Base-by-base conservation (phyloP, 352 stramenopile genomes). In the Pythium coloratum region DNA sequence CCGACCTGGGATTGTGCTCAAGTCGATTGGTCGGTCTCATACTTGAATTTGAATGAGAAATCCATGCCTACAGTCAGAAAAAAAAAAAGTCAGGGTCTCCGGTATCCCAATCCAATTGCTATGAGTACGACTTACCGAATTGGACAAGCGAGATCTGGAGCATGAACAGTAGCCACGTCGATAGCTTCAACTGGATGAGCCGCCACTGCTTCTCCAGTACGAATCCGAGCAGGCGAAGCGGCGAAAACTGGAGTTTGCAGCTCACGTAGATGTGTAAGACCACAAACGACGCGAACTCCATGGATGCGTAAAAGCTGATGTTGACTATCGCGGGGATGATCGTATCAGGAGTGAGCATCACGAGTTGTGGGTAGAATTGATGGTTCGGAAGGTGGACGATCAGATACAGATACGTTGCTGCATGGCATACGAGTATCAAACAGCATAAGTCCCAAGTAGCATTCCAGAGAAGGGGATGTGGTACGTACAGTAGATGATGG, bases 161-260 rank as follows among this genome's bases (percentile, higher is more conserved):
- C 32, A 66, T 66, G 33, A 59, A 59, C 13, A 77, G 36, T 26
- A 69, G 49, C 72, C 69, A 76, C 6, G 64, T 34, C 0, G 59
- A 55, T 0, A 73, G 34, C 28, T 66, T 69, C 6, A 30, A 20
- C 46, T 76, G 72, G 16, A 79, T 33, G 14, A 71, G 51, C 59
- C 58, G 38, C 36, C n/a, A 57, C 20, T 81, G 71, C 2, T 64
- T 72, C 46, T 76, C 67, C n/a, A 81, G 44, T 0, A 81, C 74
- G 26, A 81, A 81, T 14, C 61, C 64, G 6, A 81, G 56, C 14
- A 72, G 68, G 24, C 67, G 58, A 7, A 81, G 54, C 18, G 64
- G 33, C 1, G 55, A 63, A 4, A 81, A 26, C 8, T 59, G 32
- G 28, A 70, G 72, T 47, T 71, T 71, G 13, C 68, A 55, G 8